Percentiles rank a stretch among this genome's conserved stretches.
These are phyloP conservation scores for Saccharomyces mikatae DNA, from an alignment of 805 yeast species.

Conservation along the genomic window DNA sequence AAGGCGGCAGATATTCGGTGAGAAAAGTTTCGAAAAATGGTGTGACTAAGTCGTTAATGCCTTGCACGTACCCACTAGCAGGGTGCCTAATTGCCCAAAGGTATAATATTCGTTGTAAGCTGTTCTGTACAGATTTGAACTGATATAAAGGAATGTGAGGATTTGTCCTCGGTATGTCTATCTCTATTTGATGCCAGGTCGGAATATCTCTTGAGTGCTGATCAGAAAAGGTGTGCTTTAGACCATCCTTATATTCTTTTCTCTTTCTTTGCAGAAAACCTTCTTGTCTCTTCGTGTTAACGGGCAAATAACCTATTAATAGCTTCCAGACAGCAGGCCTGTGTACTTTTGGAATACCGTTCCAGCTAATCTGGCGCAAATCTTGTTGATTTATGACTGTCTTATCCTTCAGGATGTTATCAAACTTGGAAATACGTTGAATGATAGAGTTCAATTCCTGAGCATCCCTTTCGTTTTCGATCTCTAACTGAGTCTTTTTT, in stretches of 20 bases:
- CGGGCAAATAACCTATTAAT: constrained; percentile 81
- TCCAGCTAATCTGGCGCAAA: constrained; percentile 79
- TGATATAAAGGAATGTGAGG: constrained; percentile 74
- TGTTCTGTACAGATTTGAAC: constrained; percentile 59
- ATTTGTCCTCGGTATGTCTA: constrained; percentile 90
- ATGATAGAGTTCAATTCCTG: constrained; percentile 50
- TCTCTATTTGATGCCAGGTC: constrained; percentile 91
- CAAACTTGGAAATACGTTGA: constrained; percentile 59
- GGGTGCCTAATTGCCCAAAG: constrained; percentile 97
- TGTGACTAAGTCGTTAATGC: constrained; percentile 87
- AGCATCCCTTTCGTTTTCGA: constrained; percentile 25
- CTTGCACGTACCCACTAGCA: constrained; percentile 96
- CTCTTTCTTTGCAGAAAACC: constrained; percentile 70
- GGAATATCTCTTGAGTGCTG: constrained; percentile 56
- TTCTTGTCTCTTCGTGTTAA: constrained; percentile 68
- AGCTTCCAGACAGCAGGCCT: constrained; percentile 87
- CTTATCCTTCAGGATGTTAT: constrained; percentile 44
- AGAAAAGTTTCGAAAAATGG: constrained; percentile 88
- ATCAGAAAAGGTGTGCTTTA: constrained; percentile 50
- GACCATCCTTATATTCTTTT: constrained; percentile 74
- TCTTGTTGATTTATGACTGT: constrained; percentile 59
- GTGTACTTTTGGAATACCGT: constrained; percentile 78
- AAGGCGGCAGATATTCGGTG: constrained; percentile 46
- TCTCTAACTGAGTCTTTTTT: constrained; percentile 17
- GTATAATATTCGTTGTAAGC: constrained; percentile 73